These are phyloP conservation scores for Microthlaspi erraticum DNA, from an alignment of 345 rosid species.

Conservation along the genomic window DNA sequence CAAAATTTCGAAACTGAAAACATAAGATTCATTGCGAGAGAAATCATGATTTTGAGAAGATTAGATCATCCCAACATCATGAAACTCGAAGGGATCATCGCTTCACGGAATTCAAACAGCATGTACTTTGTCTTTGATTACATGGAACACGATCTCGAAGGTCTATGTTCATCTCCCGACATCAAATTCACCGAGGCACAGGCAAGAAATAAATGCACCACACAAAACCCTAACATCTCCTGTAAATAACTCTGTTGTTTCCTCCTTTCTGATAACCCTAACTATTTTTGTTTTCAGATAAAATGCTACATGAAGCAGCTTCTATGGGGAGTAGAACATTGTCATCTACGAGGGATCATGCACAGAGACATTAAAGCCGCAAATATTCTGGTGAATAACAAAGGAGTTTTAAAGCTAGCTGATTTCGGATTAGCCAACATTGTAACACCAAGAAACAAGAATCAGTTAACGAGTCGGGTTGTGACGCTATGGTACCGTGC, in stretches of 20 bases:
- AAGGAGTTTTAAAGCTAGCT: slow-evolving; percentile 71
- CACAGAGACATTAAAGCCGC: slow-evolving; percentile 80
- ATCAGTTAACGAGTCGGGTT: slow-evolving; percentile 74
- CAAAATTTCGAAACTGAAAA: slow-evolving; percentile 79
- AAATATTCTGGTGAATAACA: slow-evolving; percentile 72
- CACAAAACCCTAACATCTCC: background rate
- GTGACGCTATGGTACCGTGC: slow-evolving; percentile 90
- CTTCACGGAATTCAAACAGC: slow-evolving; percentile 63
- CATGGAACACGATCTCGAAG: slow-evolving; percentile 86
- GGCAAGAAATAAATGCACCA: slow-evolving; percentile 42
- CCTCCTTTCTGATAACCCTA: background rate
- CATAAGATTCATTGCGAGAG: slow-evolving; percentile 80
- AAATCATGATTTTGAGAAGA: slow-evolving; percentile 75
- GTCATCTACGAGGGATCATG: slow-evolving; percentile 71
- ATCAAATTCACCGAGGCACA: slow-evolving; percentile 68
- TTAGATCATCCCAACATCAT: slow-evolving; percentile 81
- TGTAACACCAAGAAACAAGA: slow-evolving; percentile 56
- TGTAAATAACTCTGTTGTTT: slow-evolving; percentile 21
- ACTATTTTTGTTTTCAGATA: slow-evolving; percentile 40
- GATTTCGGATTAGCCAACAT: slow-evolving; percentile 82
- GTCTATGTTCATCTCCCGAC: slow-evolving; percentile 64
- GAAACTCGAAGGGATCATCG: slow-evolving; percentile 72
- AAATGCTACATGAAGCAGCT: slow-evolving; percentile 89
- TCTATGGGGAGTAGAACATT: slow-evolving; percentile 69
- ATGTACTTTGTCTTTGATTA: slow-evolving; percentile 80